Evolutionary conservation across 208 protist species (phyloP).

Genomic region (Endotrypanum monterogeii): DNA sequence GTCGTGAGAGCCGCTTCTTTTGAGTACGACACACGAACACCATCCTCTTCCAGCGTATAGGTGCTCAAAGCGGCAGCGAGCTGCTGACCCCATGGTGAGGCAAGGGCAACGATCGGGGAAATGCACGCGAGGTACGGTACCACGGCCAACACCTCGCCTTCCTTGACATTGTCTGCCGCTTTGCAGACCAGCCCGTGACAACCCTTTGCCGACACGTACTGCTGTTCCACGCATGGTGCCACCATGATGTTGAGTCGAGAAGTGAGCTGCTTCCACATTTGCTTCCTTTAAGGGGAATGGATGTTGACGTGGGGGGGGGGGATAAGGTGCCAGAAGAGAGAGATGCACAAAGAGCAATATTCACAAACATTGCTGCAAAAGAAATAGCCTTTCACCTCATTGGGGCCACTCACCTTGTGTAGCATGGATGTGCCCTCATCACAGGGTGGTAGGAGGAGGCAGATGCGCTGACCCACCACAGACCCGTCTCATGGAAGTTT

Average conservation of each 20-base stretch:
- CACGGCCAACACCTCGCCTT: conserved; percentile 47
- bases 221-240: conserved; percentile 35
- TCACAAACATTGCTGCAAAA: not conserved
- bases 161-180: conserved; percentile 23
- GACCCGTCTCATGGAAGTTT: too few relatives aligned
- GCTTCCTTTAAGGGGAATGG: not conserved
- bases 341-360: not conserved
- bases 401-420: too few relatives aligned
- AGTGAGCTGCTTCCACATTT: conserved; percentile 55
- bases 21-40: conserved; percentile 49
- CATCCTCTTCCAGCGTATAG: conserved; percentile 34
- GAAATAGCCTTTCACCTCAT: too few relatives aligned
- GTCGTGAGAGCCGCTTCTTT: conserved; percentile 58
- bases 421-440: conserved; percentile 3
- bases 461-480: not conserved
- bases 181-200: conserved; percentile 54
- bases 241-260: conserved; percentile 36
- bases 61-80: conserved; percentile 35
- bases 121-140: conserved; percentile 56
- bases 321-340: not conserved
- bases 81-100: conserved; percentile 51
- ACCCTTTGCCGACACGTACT: conserved; percentile 31
- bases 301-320: not conserved
- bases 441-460: not conserved
- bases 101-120: conserved; percentile 52